Evolutionary conservation across 305 asterid genomes (phyloP).

Genomic region (Solanum hybrid): DNA sequence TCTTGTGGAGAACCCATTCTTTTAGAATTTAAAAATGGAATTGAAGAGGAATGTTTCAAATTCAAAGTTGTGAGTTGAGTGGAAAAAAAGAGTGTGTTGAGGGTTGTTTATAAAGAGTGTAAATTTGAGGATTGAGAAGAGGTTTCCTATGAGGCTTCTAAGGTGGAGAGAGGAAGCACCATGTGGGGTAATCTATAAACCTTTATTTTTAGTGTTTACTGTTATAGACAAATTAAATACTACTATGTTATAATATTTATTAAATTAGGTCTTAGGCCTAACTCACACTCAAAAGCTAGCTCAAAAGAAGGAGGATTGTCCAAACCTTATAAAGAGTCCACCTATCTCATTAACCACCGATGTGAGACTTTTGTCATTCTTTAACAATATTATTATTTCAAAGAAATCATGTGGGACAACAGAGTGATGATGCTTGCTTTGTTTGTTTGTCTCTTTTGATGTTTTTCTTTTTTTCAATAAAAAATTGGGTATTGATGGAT

Average conservation of each 20-base stretch:
- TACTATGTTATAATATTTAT: not conserved
- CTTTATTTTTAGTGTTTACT: not conserved
- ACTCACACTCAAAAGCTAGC: too few relatives aligned
- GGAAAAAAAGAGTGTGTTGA: slow-evolving; percentile 3
- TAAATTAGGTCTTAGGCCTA: too few relatives aligned
- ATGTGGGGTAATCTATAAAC: not conserved
- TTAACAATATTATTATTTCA: not conserved
- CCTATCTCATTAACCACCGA: too few relatives aligned
- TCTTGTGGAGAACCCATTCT: slow-evolving; percentile 1
- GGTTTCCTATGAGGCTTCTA: slow-evolving; percentile 6
- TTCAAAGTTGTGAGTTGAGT: slow-evolving; percentile 8
- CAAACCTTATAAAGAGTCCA: too few relatives aligned
- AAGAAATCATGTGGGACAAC: not conserved
- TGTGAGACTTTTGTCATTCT: too few relatives aligned
- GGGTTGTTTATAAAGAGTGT: not conserved
- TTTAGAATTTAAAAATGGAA: not conserved
- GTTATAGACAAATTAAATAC: not conserved
- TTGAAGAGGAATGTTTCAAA: not conserved
- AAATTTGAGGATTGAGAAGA: not conserved
- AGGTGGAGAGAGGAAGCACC: slow-evolving; percentile 11
- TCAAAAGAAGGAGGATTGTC: too few relatives aligned
- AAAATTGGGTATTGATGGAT: not conserved
- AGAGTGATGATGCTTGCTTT: not conserved
- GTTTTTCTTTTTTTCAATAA: not conserved
- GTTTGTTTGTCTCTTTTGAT: not conserved